These are phyloP conservation scores for Fusarium sp. DNA, from an alignment of 2,329 filamentous ascomycete genomes.

Conservation along the genomic window DNA sequence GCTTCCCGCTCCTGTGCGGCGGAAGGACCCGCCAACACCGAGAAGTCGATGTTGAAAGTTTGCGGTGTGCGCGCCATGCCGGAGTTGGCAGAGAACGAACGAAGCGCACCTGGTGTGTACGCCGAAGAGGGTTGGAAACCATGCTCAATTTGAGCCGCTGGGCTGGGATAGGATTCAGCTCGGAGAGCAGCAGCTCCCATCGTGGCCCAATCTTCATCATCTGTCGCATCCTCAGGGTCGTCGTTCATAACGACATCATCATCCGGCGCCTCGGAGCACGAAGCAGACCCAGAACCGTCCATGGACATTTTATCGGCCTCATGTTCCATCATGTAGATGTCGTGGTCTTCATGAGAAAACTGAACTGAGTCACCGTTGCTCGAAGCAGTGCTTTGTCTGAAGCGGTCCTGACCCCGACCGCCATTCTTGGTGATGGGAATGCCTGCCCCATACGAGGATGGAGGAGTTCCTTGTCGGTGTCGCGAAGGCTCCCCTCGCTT, in stretches of 20 bases:
- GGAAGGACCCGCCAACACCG: conserved; percentile 62
- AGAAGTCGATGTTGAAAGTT: conserved; percentile 63
- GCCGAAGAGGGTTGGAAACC: conserved; percentile 56
- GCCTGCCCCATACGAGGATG: conserved; percentile 58
- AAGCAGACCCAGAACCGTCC: conserved; percentile 75
- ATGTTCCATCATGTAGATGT: conserved; percentile 78
- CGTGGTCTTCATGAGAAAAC: conserved; percentile 76
- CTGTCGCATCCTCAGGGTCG: conserved; percentile 86
- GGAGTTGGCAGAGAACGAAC: conserved; percentile 61
- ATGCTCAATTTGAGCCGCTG: conserved; percentile 65
- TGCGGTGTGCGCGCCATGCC: conserved; percentile 67
- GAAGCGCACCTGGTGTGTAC: conserved; percentile 60
- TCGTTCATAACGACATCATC: conserved; percentile 75
- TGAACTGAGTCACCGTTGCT: conserved; percentile 78
- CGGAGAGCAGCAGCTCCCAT: conserved; percentile 88
- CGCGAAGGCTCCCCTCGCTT: conserved; percentile 71
- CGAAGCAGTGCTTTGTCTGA: conserved; percentile 62
- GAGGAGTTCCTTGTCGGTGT: conserved; percentile 56
- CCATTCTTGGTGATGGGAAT: conserved; percentile 67
- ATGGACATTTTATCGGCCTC: conserved; percentile 97
- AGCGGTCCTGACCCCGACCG: conserved; percentile 58
- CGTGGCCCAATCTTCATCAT: conserved; percentile 95
- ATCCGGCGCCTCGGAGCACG: conserved; percentile 79
- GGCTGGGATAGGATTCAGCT: conserved; percentile 70
- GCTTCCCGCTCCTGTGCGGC: conserved; percentile 83